A percentile compares a stretch with the other conserved stretches of the same genome.
Evolutionary conservation across 176 grass and related monocot genomes (phyloP).

Genomic region (Neostapfia colusana): DNA sequence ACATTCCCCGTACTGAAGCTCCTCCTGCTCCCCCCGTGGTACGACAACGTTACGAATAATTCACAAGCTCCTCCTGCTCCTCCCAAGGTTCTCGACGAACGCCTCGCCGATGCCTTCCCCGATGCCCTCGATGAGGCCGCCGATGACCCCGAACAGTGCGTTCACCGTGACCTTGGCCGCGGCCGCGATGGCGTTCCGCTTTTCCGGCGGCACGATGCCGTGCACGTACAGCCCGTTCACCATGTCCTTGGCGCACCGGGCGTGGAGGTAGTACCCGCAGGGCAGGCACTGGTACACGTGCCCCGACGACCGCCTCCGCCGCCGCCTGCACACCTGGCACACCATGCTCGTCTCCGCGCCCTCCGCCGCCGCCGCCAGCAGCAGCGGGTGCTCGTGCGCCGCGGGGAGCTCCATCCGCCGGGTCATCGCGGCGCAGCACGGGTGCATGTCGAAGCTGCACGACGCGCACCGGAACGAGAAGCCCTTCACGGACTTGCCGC

Average conservation of each 20-base stretch:
- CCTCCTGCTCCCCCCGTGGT: too few relatives aligned
- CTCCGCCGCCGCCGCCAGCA: background rate
- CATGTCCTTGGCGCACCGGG: slow-evolving; percentile 74
- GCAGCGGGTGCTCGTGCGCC: slow-evolving; percentile 63
- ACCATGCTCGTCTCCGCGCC: slow-evolving; percentile 39
- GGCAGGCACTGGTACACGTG: slow-evolving; percentile 70
- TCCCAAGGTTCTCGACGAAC: too few relatives aligned
- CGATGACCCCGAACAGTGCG: too few relatives aligned
- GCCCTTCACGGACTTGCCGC: slow-evolving; percentile 65
- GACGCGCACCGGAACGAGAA: slow-evolving; percentile 66
- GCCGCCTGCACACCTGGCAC: slow-evolving; percentile 45
- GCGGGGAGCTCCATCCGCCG: slow-evolving; percentile 54
- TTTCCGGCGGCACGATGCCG: slow-evolving; percentile 61
- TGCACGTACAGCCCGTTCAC: slow-evolving; percentile 83
- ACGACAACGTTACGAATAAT: too few relatives aligned
- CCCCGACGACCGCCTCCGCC: slow-evolving; percentile 41
- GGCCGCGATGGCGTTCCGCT: slow-evolving; percentile 34
- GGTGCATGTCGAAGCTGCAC: slow-evolving; percentile 87
- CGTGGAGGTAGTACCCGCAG: slow-evolving; percentile 74
- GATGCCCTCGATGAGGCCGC: too few relatives aligned
- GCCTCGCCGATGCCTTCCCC: too few relatives aligned
- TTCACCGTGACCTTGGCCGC: slow-evolving; percentile 47
- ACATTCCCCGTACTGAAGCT: too few relatives aligned
- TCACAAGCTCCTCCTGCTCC: too few relatives aligned
- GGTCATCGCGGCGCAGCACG: slow-evolving; percentile 73